Conservation (phyloP, 257 asterid species). For the Ophiorrhiza pumila region DNA sequence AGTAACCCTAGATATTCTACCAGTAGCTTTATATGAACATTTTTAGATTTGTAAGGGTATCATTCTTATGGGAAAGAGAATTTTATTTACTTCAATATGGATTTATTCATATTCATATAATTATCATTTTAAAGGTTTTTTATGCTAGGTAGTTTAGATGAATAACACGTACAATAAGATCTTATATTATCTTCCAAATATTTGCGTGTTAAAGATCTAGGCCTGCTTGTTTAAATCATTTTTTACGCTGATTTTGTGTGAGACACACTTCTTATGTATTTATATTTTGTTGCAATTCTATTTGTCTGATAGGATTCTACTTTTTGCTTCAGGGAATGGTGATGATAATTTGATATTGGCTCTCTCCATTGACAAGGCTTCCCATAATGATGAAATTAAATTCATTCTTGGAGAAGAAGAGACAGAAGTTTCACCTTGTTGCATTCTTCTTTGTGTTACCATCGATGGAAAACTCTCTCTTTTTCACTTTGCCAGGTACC, state of each 20-base stretch:
- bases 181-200: background rate
- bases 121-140: background rate
- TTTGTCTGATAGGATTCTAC: slow-evolving; percentile 8
- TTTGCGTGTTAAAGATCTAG: background rate
- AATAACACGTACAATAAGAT: background rate
- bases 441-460: slow-evolving; percentile 67
- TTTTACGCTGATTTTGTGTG: background rate
- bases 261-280: background rate
- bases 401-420: slow-evolving; percentile 63
- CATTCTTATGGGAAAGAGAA: background rate
- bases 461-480: slow-evolving; percentile 81
- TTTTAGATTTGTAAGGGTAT: background rate
- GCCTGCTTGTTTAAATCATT: background rate
- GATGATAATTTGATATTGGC: slow-evolving; percentile 80
- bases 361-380: slow-evolving; percentile 63
- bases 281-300: background rate
- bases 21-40: background rate
- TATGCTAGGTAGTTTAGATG: background rate
- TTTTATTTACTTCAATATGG: background rate
- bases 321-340: slow-evolving; percentile 51
- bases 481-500: slow-evolving; percentile 84
- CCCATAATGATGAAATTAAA: slow-evolving; percentile 52
- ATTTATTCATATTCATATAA: background rate
- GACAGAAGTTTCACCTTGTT: slow-evolving; percentile 79
- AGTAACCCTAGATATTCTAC: too few relatives aligned